Conservation (phyloP, 148 eudicot species). For the Cornus suecica region DNA sequence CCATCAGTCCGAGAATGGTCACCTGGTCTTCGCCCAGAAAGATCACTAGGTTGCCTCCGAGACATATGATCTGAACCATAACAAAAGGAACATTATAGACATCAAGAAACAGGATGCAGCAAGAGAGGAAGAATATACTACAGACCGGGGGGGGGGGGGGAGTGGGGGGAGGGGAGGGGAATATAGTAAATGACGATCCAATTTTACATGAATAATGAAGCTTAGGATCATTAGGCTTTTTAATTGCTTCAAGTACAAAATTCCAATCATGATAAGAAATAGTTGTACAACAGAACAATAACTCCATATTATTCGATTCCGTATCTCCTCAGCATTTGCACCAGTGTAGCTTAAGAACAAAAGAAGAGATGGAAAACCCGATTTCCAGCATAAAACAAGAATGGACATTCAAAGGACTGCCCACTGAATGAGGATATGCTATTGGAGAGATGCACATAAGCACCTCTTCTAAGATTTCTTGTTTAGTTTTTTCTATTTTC, state of each 20-base stretch:
- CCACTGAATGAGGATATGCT: not conserved
- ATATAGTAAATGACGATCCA: too few species aligned
- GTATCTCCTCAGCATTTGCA: not conserved
- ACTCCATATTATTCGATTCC: not conserved
- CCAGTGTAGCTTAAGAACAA: not conserved
- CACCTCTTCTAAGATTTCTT: too few species aligned
- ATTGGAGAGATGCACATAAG: too few species aligned
- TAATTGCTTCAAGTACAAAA: not conserved
- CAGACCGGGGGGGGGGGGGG: not conserved
- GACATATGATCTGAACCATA: not conserved
- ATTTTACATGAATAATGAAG: not conserved
- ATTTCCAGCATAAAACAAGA: not conserved
- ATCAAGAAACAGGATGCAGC: not conserved
- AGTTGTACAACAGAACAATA: not conserved
- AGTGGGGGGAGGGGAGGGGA: not conserved
- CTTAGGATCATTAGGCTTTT: not conserved
- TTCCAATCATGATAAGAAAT: not conserved
- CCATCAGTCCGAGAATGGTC: not conserved
- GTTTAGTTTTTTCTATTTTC: not conserved
- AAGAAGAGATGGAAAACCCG: not conserved
- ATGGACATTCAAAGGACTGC: not conserved
- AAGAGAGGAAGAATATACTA: not conserved
- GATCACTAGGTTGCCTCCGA: not conserved
- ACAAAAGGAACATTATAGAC: not conserved
- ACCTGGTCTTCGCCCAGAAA: not conserved